Percentiles rank a stretch among this genome's conserved stretches.
Evolutionary conservation across 441 rosid genomes (phyloP).

Genomic region (Raphanus hybrid): DNA sequence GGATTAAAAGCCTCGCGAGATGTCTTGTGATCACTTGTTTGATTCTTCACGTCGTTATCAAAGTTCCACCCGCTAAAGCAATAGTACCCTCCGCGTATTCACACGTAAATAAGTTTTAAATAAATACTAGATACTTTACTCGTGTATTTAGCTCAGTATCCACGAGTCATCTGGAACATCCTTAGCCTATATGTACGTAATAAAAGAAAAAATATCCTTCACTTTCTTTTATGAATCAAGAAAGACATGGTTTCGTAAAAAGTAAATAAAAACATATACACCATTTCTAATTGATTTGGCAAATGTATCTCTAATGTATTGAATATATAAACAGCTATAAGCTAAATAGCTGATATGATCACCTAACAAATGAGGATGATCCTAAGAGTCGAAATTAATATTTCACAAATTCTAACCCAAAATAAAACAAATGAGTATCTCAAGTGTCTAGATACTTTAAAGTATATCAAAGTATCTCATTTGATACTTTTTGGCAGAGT

Average conservation of each 20-base stretch:
- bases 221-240: slow-evolving; percentile 7
- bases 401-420: too few relatives aligned
- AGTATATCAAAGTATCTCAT: too few relatives aligned
- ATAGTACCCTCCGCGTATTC: slow-evolving; percentile 29
- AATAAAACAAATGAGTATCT: too few relatives aligned
- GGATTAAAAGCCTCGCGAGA: slow-evolving; percentile 7
- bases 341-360: slow-evolving; percentile 28
- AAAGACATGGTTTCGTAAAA: slow-evolving; percentile 8
- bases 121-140: background rate
- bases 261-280: background rate
- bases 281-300: background rate
- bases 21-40: slow-evolving; percentile 21
- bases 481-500: too few relatives aligned
- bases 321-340: slow-evolving; percentile 30
- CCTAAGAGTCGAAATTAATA: too few relatives aligned
- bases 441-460: too few relatives aligned
- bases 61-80: slow-evolving; percentile 34
- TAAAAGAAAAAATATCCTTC: background rate
- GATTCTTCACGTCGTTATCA: slow-evolving; percentile 35
- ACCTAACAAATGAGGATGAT: slow-evolving; percentile 37
- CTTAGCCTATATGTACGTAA: background rate
- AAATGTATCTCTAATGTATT: background rate
- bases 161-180: slow-evolving; percentile 3
- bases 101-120: slow-evolving; percentile 5
- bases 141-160: background rate